phyloP scores from a whole-genome alignment of 306 rosid species.

The Begonia peltatifolia region DNA sequence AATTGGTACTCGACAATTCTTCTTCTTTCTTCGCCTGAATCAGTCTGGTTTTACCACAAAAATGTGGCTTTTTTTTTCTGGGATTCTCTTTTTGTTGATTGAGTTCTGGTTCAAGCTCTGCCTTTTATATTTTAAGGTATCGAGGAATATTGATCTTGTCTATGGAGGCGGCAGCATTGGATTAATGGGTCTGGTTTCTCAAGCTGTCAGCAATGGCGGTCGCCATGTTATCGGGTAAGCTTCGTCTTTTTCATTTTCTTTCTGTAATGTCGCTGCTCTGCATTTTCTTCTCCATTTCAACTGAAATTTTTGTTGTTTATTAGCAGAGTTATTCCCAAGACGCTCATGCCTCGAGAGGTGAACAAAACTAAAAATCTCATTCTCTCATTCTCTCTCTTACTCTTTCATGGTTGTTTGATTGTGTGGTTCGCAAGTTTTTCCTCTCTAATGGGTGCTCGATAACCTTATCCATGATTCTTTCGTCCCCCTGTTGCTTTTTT shows the following conservation, averaged over 20 bases:
- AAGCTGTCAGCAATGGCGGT: conserved; percentile 99
- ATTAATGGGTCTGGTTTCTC: conserved; percentile 93
- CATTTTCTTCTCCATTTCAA: conserved; percentile 23
- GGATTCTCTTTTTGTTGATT: background rate
- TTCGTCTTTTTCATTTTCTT: background rate
- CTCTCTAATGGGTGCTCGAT: background rate
- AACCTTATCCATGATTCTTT: background rate
- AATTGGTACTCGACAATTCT: conserved; percentile 45
- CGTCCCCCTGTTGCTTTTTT: background rate
- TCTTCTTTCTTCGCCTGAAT: background rate
- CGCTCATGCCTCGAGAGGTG: conserved; percentile 99
- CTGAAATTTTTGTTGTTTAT: conserved; percentile 35
- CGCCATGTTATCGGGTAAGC: conserved; percentile 90
- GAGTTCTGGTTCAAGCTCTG: too few species aligned
- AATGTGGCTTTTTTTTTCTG: background rate
- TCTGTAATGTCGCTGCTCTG: conserved; percentile 4
- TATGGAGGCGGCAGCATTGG: conserved; percentile 99
- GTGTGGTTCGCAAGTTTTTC: background rate
- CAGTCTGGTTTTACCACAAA: background rate
- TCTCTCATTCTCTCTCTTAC: background rate
- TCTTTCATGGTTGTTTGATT: background rate
- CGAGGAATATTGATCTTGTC: conserved; percentile 89
- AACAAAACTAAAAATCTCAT: conserved; percentile 2
- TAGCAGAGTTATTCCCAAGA: conserved; percentile 97
- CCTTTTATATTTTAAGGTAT: conserved; percentile 28